Conservation (phyloP, 768 basidiomycete species). For the Naganishia vaughanmartiniae region DNA sequence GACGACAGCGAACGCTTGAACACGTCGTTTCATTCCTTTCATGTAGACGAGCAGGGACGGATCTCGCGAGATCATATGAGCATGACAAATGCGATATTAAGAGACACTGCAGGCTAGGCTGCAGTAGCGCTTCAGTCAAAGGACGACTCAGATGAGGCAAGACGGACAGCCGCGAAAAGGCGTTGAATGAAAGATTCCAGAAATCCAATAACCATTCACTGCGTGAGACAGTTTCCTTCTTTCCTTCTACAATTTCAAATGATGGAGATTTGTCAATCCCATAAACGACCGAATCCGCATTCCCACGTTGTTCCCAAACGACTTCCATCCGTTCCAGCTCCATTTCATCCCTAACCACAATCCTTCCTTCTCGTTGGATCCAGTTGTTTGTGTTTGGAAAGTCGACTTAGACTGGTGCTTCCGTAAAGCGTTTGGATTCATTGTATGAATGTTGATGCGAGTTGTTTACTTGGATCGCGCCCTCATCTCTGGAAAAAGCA, state of each 20-base stretch:
- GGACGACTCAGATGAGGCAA: background rate
- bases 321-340: conserved; percentile 6
- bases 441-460: conserved; percentile 12
- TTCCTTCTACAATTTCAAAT: conserved; percentile 18
- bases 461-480: conserved; percentile 34
- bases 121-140: too few relatives aligned
- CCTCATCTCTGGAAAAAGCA: conserved; percentile 30
- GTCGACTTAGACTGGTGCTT: background rate
- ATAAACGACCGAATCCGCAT: conserved; percentile 3
- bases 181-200: background rate
- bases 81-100: too few relatives aligned
- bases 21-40: too few relatives aligned
- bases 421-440: background rate
- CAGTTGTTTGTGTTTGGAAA: background rate
- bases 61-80: too few relatives aligned
- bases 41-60: background rate
- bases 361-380: conserved; percentile 12
- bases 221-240: background rate
- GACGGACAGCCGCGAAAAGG: too few relatives aligned
- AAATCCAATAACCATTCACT: conserved; percentile 24
- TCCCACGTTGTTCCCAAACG: background rate
- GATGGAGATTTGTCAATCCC: conserved; percentile 18
- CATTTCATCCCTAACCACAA: conserved; percentile 15
- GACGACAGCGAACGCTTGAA: background rate
- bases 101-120: too few relatives aligned